Conservation (phyloP, 2,329 filamentous ascomycete genomes). For the Ophiostoma sp. region DNA sequence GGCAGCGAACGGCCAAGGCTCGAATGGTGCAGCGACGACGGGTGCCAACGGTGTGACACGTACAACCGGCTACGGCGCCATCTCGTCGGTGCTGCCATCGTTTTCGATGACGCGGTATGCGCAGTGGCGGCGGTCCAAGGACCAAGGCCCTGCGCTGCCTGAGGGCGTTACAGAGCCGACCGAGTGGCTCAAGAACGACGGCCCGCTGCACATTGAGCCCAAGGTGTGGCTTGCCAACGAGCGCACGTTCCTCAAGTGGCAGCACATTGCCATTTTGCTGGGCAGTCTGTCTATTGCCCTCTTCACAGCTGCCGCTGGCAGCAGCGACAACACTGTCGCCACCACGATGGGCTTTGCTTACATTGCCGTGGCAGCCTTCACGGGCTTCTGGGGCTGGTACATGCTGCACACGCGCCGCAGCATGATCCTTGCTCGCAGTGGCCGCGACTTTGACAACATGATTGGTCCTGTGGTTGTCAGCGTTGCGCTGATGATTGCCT, state of each 20-base stretch:
- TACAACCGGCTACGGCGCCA: constrained; percentile 47
- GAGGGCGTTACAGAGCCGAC: constrained; percentile 85
- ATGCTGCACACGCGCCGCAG: constrained; percentile 74
- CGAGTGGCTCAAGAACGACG: constrained; percentile 91
- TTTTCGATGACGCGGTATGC: constrained; percentile 82
- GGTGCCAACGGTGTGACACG: constrained; percentile 24
- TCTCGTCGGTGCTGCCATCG: constrained; percentile 75
- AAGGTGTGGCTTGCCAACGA: constrained; percentile 99
- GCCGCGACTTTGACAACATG: constrained; percentile 89
- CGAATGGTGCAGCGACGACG: constrained; percentile 22
- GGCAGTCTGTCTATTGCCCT: constrained; percentile 80
- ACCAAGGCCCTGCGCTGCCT: constrained; percentile 59
- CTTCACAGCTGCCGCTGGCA: constrained; percentile 72
- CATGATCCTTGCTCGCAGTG: constrained; percentile 83
- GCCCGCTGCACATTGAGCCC: constrained; percentile 87
- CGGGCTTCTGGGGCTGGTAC: constrained; percentile 82
- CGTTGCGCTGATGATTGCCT: constrained; percentile 71
- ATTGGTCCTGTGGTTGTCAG: constrained; percentile 83
- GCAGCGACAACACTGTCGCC: constrained; percentile 71
- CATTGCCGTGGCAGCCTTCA: constrained; percentile 76
- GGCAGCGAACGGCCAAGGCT: background rate
- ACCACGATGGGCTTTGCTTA: constrained; percentile 80
- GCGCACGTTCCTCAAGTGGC: constrained; percentile 97
- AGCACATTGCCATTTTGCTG: constrained; percentile 88
- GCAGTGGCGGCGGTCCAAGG: constrained; percentile 52